phyloP scores from a whole-genome alignment of 768 basidiomycete genomes.

The Pleurotus tuber-regium region DNA sequence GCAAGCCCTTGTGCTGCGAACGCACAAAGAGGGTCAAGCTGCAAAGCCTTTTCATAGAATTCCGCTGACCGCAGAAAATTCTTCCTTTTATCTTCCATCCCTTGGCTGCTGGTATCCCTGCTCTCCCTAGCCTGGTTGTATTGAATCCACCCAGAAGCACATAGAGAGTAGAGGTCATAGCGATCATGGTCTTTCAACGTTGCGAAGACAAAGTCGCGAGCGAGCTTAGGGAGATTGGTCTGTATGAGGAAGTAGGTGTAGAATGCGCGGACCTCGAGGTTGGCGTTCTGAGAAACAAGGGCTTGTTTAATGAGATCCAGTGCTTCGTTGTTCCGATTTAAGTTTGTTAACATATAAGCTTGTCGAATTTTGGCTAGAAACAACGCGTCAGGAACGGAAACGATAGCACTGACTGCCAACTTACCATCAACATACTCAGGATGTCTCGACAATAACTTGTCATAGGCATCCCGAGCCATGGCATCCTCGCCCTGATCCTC shows the following conservation, averaged over 20 bases:
- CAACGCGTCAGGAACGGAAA: background rate
- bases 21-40: slow-evolving; percentile 80
- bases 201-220: slow-evolving; percentile 86
- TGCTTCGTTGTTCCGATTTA: slow-evolving; percentile 76
- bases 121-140: slow-evolving; percentile 87
- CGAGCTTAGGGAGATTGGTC: slow-evolving; percentile 63
- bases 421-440: slow-evolving; percentile 95
- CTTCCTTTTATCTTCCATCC: slow-evolving; percentile 67
- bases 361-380: slow-evolving; percentile 86
- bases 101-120: slow-evolving; percentile 58
- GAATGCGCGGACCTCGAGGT: slow-evolving; percentile 87
- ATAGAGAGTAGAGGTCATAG: slow-evolving; percentile 88
- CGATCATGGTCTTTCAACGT: slow-evolving; percentile 86
- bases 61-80: slow-evolving; percentile 84
- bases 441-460: slow-evolving; percentile 83
- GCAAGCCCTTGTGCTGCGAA: slow-evolving; percentile 95
- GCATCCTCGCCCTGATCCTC: slow-evolving; percentile 77
- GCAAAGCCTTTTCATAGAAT: slow-evolving; percentile 89
- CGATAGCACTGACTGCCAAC: slow-evolving; percentile 23
- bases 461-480: slow-evolving; percentile 82
- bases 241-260: slow-evolving; percentile 93
- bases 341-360: slow-evolving; percentile 69
- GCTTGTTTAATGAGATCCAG: slow-evolving; percentile 90
- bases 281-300: slow-evolving; percentile 69
- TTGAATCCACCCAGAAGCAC: slow-evolving; percentile 83